phyloP scores from a whole-genome alignment of 2,329 filamentous ascomycete genomes.

The Dothistroma septosporum region DNA sequence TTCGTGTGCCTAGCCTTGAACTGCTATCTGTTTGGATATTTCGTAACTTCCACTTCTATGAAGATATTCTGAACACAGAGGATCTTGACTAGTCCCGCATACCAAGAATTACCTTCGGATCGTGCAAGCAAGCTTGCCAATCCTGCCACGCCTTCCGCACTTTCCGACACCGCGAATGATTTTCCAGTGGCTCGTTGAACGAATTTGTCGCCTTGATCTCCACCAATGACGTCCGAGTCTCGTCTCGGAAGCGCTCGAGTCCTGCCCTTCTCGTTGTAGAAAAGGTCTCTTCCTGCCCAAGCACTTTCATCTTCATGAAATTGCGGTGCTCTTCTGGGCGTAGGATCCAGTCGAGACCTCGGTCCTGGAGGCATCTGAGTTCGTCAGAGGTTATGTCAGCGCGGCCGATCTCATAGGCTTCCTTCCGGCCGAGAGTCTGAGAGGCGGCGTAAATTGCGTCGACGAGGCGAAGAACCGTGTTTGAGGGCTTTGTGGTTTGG shows the following conservation, averaged over 20 bases:
- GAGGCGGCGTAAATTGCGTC: slow-evolving; percentile 2
- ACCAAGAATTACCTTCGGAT: background rate
- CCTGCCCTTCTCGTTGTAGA: background rate
- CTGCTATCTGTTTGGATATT: too few relatives aligned
- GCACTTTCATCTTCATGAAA: background rate
- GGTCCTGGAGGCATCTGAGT: background rate
- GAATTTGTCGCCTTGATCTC: background rate
- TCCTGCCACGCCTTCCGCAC: background rate
- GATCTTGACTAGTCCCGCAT: too few relatives aligned
- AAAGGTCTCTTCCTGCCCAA: background rate
- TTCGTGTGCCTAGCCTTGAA: too few relatives aligned
- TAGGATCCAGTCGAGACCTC: slow-evolving; percentile 1
- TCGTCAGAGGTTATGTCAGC: slow-evolving; percentile 1
- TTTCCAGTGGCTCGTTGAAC: background rate
- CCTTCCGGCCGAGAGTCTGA: slow-evolving; percentile 9
- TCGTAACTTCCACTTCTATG: too few relatives aligned
- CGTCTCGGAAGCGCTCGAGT: background rate
- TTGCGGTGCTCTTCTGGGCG: background rate
- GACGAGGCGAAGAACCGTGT: slow-evolving; percentile 5
- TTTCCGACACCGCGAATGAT: background rate
- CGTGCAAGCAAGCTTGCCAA: background rate
- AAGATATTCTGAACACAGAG: background rate
- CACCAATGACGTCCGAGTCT: too few relatives aligned
- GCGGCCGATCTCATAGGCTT: slow-evolving; percentile 3
- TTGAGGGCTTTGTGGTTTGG: background rate